phyloP scores from a whole-genome alignment of 768 basidiomycete genomes.

The Agrocybe praecox region DNA sequence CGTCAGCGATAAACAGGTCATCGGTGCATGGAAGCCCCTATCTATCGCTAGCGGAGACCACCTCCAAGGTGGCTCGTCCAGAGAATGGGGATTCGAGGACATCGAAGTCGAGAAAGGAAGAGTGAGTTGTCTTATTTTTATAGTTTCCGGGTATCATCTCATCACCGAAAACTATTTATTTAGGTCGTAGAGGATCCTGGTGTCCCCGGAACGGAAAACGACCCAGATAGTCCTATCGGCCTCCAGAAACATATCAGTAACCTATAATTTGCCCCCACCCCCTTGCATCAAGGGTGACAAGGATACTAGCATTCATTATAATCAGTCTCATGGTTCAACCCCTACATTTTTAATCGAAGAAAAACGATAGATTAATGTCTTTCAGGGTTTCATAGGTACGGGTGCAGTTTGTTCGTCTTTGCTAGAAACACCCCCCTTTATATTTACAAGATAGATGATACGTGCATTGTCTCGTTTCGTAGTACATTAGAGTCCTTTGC shows the following conservation, averaged over 20 bases:
- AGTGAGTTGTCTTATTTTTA: constrained; percentile 37
- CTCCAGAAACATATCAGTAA: constrained; percentile 31
- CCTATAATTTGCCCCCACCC: constrained; percentile 25
- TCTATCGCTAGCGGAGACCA: constrained; percentile 59
- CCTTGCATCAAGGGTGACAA: background rate
- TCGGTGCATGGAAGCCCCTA: constrained; percentile 49
- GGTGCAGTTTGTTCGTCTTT: background rate
- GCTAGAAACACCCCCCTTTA: background rate
- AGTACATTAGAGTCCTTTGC: constrained; percentile 2
- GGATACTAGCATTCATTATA: background rate
- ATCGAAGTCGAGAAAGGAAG: constrained; percentile 61
- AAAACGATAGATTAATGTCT: background rate
- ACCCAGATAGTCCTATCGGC: constrained; percentile 47
- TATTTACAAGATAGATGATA: constrained; percentile 8
- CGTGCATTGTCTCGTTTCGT: background rate
- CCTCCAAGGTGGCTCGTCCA: constrained; percentile 55
- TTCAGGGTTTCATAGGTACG: background rate
- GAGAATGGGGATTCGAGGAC: constrained; percentile 87
- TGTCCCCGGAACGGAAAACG: constrained; percentile 64
- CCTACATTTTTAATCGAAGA: background rate
- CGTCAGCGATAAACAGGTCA: constrained; percentile 15
- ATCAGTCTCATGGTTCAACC: background rate
- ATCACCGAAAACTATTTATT: constrained; percentile 4
- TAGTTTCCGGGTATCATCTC: background rate
- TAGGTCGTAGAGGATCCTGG: constrained; percentile 77